Evolutionary conservation across 1,139 yeast genomes (phyloP), one percentile per base, ranked within the genome.

Genomic region (Kodamaea sp.): DNA sequence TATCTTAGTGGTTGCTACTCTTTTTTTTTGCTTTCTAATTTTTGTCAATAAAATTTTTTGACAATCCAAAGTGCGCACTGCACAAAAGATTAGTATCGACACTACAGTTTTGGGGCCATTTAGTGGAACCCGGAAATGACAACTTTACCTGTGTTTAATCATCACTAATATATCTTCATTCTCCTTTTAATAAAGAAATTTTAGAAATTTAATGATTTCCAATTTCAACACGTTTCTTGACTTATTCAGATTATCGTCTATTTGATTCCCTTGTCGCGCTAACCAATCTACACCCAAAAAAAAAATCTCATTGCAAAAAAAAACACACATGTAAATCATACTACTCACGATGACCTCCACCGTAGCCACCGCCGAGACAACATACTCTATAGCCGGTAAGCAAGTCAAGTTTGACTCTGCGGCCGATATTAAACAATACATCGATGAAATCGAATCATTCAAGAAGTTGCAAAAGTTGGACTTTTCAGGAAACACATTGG

Each of bases 401-500:
- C 87, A 87, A 40, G 58, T 84, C 55, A 90, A 88, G 61, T 78
- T 90, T 48, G 82, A 89, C 55, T 53, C 83, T 2, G 76, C 70
- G 24, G 79, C 70, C n/a, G 96, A 89, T 54, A 84, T 89, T 48
- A 72, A 77, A 51, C 81, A 85, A 9, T 75, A 77, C 53, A 58
- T 84, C 34, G 72, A 73, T 10, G 82, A 80, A 47, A 65, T 88
- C 43, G 55, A 61, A 59, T 48, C 57, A 55, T 43, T 55, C 53
- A 32, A 52, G 15, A 42, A 50, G 27, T 54, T 88, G 44, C 74
- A 73, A 37, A 80, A 78, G 53, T 69, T 90, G 43, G 95, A 87
- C 59, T 73, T 92, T 40, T 83, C 90, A 12, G 98, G 98, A 50
- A 92, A 92, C 68, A 90, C 98, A 32, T 80, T 89, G 48, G 97